Evolutionary conservation across 345 rosid genomes (phyloP).

Genomic region (Camelina hispida): DNA sequence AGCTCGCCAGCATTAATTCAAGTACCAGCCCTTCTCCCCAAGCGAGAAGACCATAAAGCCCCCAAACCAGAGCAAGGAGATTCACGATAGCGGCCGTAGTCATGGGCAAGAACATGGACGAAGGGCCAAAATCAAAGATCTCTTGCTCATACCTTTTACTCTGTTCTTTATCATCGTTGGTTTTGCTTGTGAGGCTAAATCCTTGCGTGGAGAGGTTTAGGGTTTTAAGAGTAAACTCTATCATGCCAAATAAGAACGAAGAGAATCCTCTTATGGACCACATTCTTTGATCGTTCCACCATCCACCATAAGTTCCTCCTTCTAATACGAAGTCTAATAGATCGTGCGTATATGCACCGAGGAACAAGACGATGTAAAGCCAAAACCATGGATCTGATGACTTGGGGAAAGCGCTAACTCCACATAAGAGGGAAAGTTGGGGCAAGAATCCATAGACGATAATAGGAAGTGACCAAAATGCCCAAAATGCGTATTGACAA

Average conservation of each 20-base stretch:
- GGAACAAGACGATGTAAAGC: slow-evolving; percentile 63
- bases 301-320: slow-evolving; percentile 49
- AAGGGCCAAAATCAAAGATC: slow-evolving; percentile 66
- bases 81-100: slow-evolving; percentile 56
- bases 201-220: slow-evolving; percentile 53
- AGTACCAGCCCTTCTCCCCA: slow-evolving; percentile 41
- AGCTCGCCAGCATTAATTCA: slow-evolving; percentile 55
- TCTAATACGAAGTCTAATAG: slow-evolving; percentile 45
- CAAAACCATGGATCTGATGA: slow-evolving; percentile 62
- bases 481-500: slow-evolving; percentile 54
- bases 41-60: slow-evolving; percentile 33
- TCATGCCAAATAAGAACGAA: slow-evolving; percentile 46
- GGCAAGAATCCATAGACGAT: slow-evolving; percentile 63
- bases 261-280: slow-evolving; percentile 62
- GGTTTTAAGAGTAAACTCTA: slow-evolving; percentile 54
- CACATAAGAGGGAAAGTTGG: slow-evolving; percentile 59
- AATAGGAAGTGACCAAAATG: slow-evolving; percentile 57
- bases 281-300: slow-evolving; percentile 80
- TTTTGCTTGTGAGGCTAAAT: slow-evolving; percentile 69
- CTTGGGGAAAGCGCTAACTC: slow-evolving; percentile 59
- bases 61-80: slow-evolving; percentile 48
- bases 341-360: slow-evolving; percentile 69
- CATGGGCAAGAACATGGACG: slow-evolving; percentile 58
- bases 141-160: slow-evolving; percentile 62
- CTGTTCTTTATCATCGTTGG: slow-evolving; percentile 56